A percentile compares a stretch with the other conserved stretches of the same genome.
These are phyloP conservation scores for Aspergillus chevalieri DNA, from an alignment of 2,329 filamentous ascomycete species.

Conservation along the genomic window DNA sequence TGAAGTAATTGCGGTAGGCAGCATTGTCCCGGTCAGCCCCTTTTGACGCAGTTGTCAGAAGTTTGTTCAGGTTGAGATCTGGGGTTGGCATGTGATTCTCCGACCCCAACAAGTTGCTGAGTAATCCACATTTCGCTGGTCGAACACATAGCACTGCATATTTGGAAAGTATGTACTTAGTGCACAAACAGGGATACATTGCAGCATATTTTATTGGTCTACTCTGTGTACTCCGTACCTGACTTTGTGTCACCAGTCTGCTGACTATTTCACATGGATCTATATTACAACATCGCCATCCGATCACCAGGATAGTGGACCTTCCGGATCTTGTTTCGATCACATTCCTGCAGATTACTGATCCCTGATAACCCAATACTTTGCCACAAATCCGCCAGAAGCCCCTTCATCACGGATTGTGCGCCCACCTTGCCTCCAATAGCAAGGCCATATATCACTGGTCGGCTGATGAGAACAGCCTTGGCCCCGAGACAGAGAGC, in stretches of 20 bases:
- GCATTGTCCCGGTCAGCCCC: not conserved
- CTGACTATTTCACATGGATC: not conserved
- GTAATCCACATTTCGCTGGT: not conserved
- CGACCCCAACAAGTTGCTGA: not conserved
- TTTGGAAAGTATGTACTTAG: too few species aligned
- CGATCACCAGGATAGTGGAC: constrained; percentile 31
- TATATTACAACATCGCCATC: constrained; percentile 27
- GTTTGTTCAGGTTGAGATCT: not conserved
- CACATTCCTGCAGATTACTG: constrained; percentile 29
- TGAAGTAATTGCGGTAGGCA: too few species aligned
- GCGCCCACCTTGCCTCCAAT: constrained; percentile 52
- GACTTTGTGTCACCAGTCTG: too few species aligned
- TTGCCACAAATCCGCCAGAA: constrained; percentile 51
- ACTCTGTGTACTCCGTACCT: not conserved
- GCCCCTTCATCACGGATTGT: constrained; percentile 44
- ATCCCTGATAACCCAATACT: constrained; percentile 53
- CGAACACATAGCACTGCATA: too few species aligned
- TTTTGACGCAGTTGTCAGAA: not conserved
- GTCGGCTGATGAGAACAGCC: constrained; percentile 52
- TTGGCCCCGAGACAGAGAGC: constrained; percentile 52
- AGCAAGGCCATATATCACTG: constrained; percentile 54
- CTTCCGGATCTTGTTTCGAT: constrained; percentile 26
- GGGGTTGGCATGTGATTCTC: constrained; percentile 14
- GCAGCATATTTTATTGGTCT: not conserved
- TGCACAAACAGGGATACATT: not conserved